These are phyloP conservation scores for Thymus mandschuricus DNA, from an alignment of 257 asterid genomes.

Conservation along the genomic window DNA sequence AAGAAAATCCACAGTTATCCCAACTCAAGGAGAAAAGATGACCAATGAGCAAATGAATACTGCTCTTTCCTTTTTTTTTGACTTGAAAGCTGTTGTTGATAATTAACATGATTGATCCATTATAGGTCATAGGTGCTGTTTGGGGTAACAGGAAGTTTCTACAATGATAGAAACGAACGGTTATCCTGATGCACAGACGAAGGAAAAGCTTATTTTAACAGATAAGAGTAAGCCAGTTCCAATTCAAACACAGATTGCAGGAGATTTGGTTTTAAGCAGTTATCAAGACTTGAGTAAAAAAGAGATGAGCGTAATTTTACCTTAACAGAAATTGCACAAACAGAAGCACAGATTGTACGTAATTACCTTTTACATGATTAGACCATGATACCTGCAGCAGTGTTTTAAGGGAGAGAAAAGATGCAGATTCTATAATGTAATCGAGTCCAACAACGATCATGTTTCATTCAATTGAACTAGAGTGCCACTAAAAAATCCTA, in stretches of 20 bases:
- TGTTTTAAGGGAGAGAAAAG: not conserved
- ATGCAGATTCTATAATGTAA: slow-evolving; percentile 13
- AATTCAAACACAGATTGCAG: not conserved
- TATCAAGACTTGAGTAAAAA: not conserved
- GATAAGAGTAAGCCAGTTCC: not conserved
- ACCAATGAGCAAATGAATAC: not conserved
- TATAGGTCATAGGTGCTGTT: not conserved
- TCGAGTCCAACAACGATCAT: not conserved
- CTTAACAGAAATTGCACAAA: slow-evolving; percentile 18
- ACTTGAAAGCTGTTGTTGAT: not conserved
- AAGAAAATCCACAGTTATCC: not conserved
- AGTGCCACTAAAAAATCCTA: not conserved
- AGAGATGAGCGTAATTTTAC: slow-evolving; percentile 2
- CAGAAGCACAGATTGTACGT: not conserved
- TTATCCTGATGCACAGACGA: not conserved
- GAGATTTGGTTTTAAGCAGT: not conserved
- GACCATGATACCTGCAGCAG: slow-evolving; percentile 4
- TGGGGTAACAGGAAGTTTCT: too few relatives aligned
- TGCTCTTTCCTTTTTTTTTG: not conserved
- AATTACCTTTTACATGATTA: not conserved
- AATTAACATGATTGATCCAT: not conserved
- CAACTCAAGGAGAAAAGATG: not conserved
- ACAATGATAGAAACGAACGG: not conserved
- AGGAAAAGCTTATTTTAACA: not conserved
- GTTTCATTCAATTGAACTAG: not conserved